Evolutionary conservation across 306 rosid species (phyloP).

Genomic region (peach (Prunus persica)): DNA sequence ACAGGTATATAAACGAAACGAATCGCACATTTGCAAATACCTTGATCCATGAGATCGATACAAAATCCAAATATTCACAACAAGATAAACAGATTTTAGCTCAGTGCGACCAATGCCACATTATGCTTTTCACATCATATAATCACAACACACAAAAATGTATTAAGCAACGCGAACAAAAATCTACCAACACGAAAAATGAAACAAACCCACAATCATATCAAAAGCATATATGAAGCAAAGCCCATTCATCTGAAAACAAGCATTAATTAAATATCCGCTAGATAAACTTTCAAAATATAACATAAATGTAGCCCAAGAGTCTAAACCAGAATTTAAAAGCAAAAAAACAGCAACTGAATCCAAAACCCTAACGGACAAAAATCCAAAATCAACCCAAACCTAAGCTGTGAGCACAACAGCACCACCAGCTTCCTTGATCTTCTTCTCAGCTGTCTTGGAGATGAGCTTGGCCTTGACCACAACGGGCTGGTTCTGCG

Average conservation of each 20-base stretch:
- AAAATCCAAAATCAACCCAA: not conserved
- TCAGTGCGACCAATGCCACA: too few relatives aligned
- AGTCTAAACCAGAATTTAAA: not conserved
- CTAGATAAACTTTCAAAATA: not conserved
- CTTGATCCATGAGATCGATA: too few relatives aligned
- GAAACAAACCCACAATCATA: not conserved
- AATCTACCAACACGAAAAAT: not conserved
- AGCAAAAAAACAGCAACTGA: not conserved
- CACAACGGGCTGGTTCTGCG: slow-evolving; percentile 54
- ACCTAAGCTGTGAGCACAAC: slow-evolving; percentile 79
- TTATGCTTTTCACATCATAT: not conserved
- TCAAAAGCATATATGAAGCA: not conserved
- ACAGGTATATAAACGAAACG: not conserved
- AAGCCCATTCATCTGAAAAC: not conserved
- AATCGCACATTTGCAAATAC: not conserved
- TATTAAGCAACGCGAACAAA: not conserved
- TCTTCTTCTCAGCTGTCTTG: slow-evolving; percentile 84
- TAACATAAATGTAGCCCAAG: slow-evolving; percentile 1
- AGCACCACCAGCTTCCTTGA: slow-evolving; percentile 87
- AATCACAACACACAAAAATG: not conserved
- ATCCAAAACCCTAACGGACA: not conserved
- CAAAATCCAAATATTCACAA: too few relatives aligned
- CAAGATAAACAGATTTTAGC: too few relatives aligned
- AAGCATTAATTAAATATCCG: not conserved
- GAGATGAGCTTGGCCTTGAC: slow-evolving; percentile 83